phyloP scores from a whole-genome alignment of 1,139 yeast genomes.

The Taphrina populina region DNA sequence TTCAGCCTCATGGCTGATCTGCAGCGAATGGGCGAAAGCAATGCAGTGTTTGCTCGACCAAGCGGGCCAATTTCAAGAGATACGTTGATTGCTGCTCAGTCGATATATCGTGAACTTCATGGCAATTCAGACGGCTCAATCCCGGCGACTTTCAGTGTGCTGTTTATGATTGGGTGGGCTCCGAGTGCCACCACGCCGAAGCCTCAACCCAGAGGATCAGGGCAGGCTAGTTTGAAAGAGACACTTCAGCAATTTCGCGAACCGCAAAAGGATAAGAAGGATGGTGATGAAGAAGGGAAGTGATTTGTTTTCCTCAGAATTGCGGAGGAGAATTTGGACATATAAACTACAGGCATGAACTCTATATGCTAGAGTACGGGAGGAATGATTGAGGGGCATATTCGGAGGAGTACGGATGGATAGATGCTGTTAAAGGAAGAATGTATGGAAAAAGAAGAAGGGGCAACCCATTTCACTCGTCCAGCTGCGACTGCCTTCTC shows the following conservation, averaged over 20 bases:
- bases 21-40: slow-evolving; percentile 82
- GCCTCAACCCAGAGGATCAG: slow-evolving; percentile 72
- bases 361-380: too few relatives aligned
- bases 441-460: too few relatives aligned
- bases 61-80: slow-evolving; percentile 58
- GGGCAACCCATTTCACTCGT: too few relatives aligned
- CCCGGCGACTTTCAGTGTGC: slow-evolving; percentile 65
- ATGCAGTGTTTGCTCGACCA: slow-evolving; percentile 58
- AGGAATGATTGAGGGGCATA: too few relatives aligned
- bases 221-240: slow-evolving; percentile 65
- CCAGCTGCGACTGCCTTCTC: slow-evolving; percentile 12
- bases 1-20: slow-evolving; percentile 66
- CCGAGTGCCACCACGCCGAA: slow-evolving; percentile 66
- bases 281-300: too few relatives aligned
- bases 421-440: too few relatives aligned
- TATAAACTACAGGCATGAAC: too few relatives aligned
- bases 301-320: too few relatives aligned
- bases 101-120: slow-evolving; percentile 69
- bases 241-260: slow-evolving; percentile 18
- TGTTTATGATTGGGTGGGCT: slow-evolving; percentile 89
- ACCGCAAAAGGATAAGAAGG: too few relatives aligned
- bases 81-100: slow-evolving; percentile 68
- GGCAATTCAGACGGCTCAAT: slow-evolving; percentile 53
- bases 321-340: too few relatives aligned
- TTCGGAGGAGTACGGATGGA: too few relatives aligned